These are phyloP conservation scores for Trichothecium roseum DNA, from an alignment of 2,329 filamentous ascomycete species.

Conservation along the genomic window DNA sequence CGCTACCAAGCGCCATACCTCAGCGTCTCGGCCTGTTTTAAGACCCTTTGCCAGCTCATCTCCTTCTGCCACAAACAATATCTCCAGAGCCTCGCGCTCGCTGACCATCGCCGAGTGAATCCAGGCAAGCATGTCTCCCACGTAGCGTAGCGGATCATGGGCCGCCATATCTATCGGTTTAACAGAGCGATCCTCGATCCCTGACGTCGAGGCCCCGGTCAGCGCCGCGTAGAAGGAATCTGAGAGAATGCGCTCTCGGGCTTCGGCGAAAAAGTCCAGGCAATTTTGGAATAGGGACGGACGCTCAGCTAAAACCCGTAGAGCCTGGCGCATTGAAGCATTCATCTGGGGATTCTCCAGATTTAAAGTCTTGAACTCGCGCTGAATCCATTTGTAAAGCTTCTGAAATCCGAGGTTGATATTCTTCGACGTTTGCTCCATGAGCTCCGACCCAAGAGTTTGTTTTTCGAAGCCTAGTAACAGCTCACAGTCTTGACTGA, in stretches of 20 bases:
- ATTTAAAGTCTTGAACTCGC: slow-evolving; percentile 84
- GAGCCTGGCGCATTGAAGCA: slow-evolving; percentile 68
- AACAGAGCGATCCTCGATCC: slow-evolving; percentile 47
- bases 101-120: slow-evolving; percentile 88
- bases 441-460: slow-evolving; percentile 75
- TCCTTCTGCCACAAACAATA: slow-evolving; percentile 82
- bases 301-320: slow-evolving; percentile 80
- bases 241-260: slow-evolving; percentile 74
- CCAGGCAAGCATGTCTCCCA: slow-evolving; percentile 97
- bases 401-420: slow-evolving; percentile 91
- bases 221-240: slow-evolving; percentile 84
- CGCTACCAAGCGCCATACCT: slow-evolving; percentile 65
- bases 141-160: slow-evolving; percentile 83
- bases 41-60: slow-evolving; percentile 80
- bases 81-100: slow-evolving; percentile 83
- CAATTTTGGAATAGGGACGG: slow-evolving; percentile 89
- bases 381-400: slow-evolving; percentile 88
- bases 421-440: slow-evolving; percentile 80
- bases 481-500: slow-evolving; percentile 80
- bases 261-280: slow-evolving; percentile 85
- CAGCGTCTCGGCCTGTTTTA: slow-evolving; percentile 67
- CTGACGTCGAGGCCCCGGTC: slow-evolving; percentile 56
- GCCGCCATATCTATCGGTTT: slow-evolving; percentile 93
- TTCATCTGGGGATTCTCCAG: slow-evolving; percentile 92
- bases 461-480: slow-evolving; percentile 86